phyloP scores from a whole-genome alignment of 768 basidiomycete genomes.

The Dentipellis sp. region DNA sequence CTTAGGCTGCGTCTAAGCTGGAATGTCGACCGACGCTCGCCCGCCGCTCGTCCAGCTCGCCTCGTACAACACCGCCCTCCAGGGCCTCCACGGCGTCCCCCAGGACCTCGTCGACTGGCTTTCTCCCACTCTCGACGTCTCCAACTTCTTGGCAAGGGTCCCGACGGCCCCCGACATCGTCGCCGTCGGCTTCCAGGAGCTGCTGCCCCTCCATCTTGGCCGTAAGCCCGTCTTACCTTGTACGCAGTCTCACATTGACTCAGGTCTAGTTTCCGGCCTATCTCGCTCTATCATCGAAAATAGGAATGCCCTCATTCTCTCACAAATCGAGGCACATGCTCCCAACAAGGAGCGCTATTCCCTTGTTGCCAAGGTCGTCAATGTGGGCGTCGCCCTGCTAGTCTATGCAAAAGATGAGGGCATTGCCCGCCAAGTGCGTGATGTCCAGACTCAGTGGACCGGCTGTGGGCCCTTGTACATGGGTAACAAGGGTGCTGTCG shows the following conservation, averaged over 20 bases:
- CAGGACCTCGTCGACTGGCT: conserved; percentile 93
- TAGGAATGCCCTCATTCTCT: conserved; percentile 62
- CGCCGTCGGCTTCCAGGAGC: conserved; percentile 90
- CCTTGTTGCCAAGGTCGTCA: conserved; percentile 69
- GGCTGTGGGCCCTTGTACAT: conserved; percentile 66
- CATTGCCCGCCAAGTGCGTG: conserved; percentile 46
- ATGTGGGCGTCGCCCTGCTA: conserved; percentile 82
- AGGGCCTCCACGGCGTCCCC: conserved; percentile 61
- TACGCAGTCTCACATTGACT: not conserved
- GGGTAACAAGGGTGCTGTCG: conserved; percentile 96
- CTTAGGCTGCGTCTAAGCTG: not conserved
- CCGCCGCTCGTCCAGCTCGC: conserved; percentile 67
- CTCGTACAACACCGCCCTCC: conserved; percentile 88
- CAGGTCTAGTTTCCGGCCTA: conserved; percentile 59
- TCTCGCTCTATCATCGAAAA: conserved; percentile 62
- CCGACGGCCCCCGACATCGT: conserved; percentile 75
- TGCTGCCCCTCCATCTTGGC: conserved; percentile 82
- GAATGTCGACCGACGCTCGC: conserved; percentile 11
- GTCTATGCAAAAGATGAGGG: conserved; percentile 76
- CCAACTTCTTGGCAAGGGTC: conserved; percentile 56
- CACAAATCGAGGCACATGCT: conserved; percentile 63
- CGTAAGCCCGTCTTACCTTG: conserved; percentile 33
- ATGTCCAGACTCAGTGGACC: conserved; percentile 70
- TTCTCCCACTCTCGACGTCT: conserved; percentile 69
- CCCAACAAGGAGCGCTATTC: conserved; percentile 68